Evolutionary conservation across 2,329 filamentous ascomycete species (phyloP).

Genomic region (Hortaea werneckii): DNA sequence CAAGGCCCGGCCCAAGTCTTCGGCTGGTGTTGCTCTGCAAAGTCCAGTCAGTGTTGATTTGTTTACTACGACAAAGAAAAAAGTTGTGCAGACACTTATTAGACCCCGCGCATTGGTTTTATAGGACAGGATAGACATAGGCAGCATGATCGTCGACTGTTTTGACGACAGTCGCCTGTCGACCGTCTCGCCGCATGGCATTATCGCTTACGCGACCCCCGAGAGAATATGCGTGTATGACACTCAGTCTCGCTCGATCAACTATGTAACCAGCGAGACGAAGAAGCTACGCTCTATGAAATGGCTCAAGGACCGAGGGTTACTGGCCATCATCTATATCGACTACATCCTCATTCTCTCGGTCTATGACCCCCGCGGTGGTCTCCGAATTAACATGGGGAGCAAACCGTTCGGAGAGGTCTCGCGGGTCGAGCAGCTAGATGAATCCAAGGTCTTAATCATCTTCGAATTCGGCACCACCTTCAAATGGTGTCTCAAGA

Average conservation of each 20-base stretch:
- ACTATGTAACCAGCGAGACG: background rate
- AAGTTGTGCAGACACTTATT: no score
- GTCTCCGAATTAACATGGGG: conserved; percentile 38
- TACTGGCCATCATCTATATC: background rate
- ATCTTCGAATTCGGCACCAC: conserved; percentile 36
- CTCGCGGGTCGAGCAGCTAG: conserved; percentile 34
- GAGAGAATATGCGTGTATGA: background rate
- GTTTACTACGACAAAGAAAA: background rate
- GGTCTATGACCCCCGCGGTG: conserved; percentile 6
- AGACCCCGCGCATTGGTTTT: no score
- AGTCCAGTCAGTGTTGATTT: background rate
- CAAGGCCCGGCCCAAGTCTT: no score
- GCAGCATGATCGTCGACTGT: no score
- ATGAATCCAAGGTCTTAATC: conserved; percentile 33
- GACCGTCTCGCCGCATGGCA: background rate
- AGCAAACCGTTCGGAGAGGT: conserved; percentile 39
- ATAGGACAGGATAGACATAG: no score
- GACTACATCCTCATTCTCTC: background rate
- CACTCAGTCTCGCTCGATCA: background rate
- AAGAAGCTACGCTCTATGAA: background rate
- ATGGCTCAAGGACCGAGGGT: background rate
- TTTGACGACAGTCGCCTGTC: background rate
- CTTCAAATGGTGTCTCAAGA: no score
- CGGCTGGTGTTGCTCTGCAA: background rate
- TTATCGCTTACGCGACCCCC: background rate